These are phyloP conservation scores for Pseudopediastrum boryanum DNA, from an alignment of 139 green algal species.

Conservation along the genomic window DNA sequence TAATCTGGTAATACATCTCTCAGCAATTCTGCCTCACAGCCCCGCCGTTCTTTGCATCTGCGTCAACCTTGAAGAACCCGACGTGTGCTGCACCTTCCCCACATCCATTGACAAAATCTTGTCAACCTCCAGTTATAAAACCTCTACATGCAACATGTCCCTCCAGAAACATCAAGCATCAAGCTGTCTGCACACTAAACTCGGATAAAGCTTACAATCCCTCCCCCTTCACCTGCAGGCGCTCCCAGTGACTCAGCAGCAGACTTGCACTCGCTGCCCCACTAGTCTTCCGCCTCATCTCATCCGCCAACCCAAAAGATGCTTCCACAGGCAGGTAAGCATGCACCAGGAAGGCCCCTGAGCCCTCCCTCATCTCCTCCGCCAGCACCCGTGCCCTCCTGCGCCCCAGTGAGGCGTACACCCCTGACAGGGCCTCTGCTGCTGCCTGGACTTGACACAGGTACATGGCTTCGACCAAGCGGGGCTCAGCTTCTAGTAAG, in stretches of 20 bases:
- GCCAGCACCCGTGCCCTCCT: constrained; percentile 81
- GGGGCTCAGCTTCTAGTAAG: constrained; percentile 78
- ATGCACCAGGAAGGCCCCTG: constrained; percentile 84
- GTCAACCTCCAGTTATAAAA: no score
- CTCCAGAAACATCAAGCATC: no score
- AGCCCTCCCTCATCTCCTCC: constrained; percentile 96
- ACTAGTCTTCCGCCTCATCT: constrained; percentile 84
- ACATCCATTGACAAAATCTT: no score
- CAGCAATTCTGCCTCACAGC: no score
- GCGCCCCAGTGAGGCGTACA: constrained; percentile 88
- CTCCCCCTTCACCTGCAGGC: constrained; percentile 65
- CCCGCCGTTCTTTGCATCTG: no score
- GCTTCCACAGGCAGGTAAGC: constrained; percentile 89
- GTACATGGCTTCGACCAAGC: constrained; percentile 96
- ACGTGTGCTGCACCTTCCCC: no score
- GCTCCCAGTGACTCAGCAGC: constrained; percentile 95
- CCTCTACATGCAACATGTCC: no score
- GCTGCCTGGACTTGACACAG: constrained; percentile 75
- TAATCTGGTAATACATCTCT: no score
- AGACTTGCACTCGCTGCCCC: constrained; percentile 88
- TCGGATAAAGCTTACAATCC: no score
- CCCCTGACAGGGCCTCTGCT: constrained; percentile 69
- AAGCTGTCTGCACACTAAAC: no score
- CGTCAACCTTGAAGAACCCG: no score
- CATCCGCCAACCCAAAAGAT: constrained; percentile 95